phyloP scores from a whole-genome alignment of 768 basidiomycete species.

The Ephemerocybe angulata region DNA sequence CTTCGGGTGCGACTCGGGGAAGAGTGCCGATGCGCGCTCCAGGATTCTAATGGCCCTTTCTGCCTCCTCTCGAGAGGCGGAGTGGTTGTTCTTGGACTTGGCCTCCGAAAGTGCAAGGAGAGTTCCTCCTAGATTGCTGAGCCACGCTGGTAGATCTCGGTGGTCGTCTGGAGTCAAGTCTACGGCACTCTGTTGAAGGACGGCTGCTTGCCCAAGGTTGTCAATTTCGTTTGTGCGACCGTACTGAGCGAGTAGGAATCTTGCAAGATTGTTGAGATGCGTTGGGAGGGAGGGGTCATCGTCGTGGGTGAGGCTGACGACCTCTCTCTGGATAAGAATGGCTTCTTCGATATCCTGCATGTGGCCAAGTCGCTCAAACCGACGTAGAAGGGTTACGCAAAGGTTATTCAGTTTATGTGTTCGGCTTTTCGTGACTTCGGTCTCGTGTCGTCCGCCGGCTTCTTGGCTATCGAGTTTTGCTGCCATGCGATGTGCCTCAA shows the following conservation, averaged over 20 bases:
- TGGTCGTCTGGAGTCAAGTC: neutral
- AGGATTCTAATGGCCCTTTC: too few species aligned
- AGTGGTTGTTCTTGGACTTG: too few species aligned
- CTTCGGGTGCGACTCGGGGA: too few species aligned
- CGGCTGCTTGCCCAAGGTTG: neutral
- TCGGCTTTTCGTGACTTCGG: neutral
- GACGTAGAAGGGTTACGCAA: neutral
- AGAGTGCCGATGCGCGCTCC: too few species aligned
- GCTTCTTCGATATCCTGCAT: neutral
- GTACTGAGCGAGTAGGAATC: neutral
- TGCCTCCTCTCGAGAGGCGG: too few species aligned
- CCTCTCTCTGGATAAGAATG: neutral
- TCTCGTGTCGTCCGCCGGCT: too few species aligned
- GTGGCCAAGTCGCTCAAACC: neutral
- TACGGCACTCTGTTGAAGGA: neutral
- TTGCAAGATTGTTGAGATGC: neutral
- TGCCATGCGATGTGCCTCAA: conserved; percentile 11
- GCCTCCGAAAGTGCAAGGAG: too few species aligned
- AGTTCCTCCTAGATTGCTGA: neutral
- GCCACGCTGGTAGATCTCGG: neutral
- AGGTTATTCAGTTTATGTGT: neutral
- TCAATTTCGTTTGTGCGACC: neutral
- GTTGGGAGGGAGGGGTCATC: neutral
- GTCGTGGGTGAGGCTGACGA: neutral
- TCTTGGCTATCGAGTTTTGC: conserved; percentile 13